phyloP scores from a whole-genome alignment of 164 flowering plant genomes.

The Umbellularia californica region DNA sequence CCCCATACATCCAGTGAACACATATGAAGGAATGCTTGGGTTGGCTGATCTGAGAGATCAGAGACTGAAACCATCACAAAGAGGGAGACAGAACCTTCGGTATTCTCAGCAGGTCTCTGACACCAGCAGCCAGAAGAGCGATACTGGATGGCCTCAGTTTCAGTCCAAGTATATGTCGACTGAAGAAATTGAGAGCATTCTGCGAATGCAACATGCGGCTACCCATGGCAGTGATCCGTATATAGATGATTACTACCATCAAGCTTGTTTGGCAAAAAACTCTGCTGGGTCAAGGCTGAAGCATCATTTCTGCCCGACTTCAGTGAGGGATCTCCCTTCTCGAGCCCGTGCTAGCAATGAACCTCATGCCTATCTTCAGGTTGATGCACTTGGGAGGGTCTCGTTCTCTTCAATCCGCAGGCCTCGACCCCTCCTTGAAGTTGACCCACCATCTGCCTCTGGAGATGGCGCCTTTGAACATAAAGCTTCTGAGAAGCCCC shows the following conservation, averaged over 20 bases:
- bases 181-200: slow-evolving; percentile 83
- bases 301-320: slow-evolving; percentile 68
- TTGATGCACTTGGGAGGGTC: slow-evolving; percentile 75
- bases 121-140: slow-evolving; percentile 52
- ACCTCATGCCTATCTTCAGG: slow-evolving; percentile 57
- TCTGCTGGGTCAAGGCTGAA: slow-evolving; percentile 59
- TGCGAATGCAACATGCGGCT: slow-evolving; percentile 83
- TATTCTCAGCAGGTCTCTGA: slow-evolving; percentile 60
- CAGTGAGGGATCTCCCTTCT: slow-evolving; percentile 63
- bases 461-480: slow-evolving; percentile 46
- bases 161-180: slow-evolving; percentile 83
- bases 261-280: slow-evolving; percentile 76
- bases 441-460: slow-evolving; percentile 45
- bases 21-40: slow-evolving; percentile 37
- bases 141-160: slow-evolving; percentile 57
- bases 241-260: slow-evolving; percentile 87
- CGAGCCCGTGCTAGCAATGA: slow-evolving; percentile 55
- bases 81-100: slow-evolving; percentile 47
- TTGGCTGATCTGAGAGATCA: slow-evolving; percentile 54
- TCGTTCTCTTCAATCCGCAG: slow-evolving; percentile 78
- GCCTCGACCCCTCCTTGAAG: slow-evolving; percentile 93
- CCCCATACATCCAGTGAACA: slow-evolving; percentile 33
- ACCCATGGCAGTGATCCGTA: slow-evolving; percentile 87
- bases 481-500: slow-evolving; percentile 59
- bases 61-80: slow-evolving; percentile 52